Percentiles rank a stretch among this genome's conserved stretches.
Evolutionary conservation across 441 rosid genomes (phyloP).

Genomic region (Cnidoscolus chayamansa): DNA sequence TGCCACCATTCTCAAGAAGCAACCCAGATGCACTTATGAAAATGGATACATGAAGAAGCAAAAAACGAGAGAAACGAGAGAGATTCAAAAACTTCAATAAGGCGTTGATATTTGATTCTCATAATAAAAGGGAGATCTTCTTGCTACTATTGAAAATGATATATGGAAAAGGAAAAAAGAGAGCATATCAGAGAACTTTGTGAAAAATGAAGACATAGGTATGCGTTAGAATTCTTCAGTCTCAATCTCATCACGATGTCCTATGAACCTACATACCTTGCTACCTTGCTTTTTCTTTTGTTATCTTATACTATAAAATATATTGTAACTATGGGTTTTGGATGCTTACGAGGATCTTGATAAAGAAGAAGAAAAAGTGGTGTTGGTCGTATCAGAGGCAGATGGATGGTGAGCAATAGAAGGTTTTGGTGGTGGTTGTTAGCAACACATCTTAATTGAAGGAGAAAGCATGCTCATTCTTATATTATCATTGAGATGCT

Average conservation of each 20-base stretch:
- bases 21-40: background rate
- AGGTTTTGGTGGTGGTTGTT: constrained; percentile 35
- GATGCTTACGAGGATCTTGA: constrained; percentile 27
- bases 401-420: background rate
- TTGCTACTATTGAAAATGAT: too few relatives aligned
- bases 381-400: constrained; percentile 1
- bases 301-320: constrained; percentile 3
- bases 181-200: background rate
- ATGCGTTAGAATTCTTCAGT: constrained; percentile 37
- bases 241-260: constrained; percentile 25
- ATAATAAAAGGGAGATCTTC: too few relatives aligned
- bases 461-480: background rate
- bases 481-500: background rate
- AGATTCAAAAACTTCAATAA: background rate
- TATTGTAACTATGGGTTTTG: constrained; percentile 26
- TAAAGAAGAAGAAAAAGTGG: background rate
- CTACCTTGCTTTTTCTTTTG: background rate
- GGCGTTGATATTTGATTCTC: background rate
- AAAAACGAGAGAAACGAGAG: background rate
- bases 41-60: constrained; percentile 2
- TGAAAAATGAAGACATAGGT: constrained; percentile 30
- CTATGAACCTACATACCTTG: constrained; percentile 15
- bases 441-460: constrained; percentile 37
- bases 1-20: background rate
- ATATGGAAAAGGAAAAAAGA: too few relatives aligned